Percentiles rank a stretch among this genome's conserved stretches.
phyloP scores from a whole-genome alignment of 495 filamentous ascomycete species.

The Symbiotaphrina buchneri region DNA sequence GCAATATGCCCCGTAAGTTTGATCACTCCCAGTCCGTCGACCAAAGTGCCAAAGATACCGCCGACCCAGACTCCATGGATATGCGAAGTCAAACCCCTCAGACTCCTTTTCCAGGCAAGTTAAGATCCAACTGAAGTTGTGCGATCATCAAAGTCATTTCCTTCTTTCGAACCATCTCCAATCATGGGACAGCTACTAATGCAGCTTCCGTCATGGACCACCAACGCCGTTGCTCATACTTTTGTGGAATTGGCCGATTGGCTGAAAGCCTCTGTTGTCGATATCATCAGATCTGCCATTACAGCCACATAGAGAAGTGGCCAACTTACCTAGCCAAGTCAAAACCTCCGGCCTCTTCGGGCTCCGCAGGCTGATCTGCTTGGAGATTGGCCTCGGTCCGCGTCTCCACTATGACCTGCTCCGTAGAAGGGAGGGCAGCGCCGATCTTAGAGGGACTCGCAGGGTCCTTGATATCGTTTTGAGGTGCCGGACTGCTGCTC shows the following conservation, averaged over 20 bases:
- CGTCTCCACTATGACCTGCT: conserved; percentile 1
- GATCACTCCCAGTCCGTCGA: too few species aligned
- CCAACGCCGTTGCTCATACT: conserved; percentile 4
- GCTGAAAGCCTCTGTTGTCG: conserved; percentile 3
- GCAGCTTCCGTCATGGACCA: too few species aligned
- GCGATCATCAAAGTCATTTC: too few species aligned
- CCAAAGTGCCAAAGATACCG: too few species aligned
- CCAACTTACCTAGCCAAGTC: conserved; percentile 5
- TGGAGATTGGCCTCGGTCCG: background rate
- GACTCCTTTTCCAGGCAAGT: too few species aligned
- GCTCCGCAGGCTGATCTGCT: background rate
- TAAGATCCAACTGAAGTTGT: too few species aligned
- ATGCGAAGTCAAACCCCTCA: too few species aligned
- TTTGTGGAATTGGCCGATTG: conserved; percentile 4
- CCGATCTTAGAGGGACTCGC: conserved; percentile 6
- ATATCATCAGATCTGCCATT: background rate
- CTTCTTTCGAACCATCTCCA: too few species aligned
- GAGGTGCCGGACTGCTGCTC: conserved; percentile 5
- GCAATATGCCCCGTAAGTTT: too few species aligned
- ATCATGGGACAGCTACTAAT: too few species aligned
- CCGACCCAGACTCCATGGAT: too few species aligned
- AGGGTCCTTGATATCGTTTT: background rate
- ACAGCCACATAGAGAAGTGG: background rate
- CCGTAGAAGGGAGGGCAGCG: background rate
- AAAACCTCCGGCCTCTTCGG: conserved; percentile 1